Conservation (phyloP, 2,329 filamentous ascomycete genomes). For the Aspergillus terreus region DNA sequence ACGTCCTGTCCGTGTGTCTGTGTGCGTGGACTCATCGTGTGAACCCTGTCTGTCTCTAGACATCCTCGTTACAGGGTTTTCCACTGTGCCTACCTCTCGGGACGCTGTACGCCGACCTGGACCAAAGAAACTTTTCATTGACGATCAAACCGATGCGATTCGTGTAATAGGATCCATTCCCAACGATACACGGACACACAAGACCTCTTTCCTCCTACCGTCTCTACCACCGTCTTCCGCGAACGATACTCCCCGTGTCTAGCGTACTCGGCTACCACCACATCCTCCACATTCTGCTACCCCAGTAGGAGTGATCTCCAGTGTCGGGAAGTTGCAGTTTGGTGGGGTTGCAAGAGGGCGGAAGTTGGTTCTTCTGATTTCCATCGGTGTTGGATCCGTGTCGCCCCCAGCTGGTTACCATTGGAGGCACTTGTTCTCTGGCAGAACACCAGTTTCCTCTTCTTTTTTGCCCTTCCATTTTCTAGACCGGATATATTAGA, state of each 20-base stretch:
- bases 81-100: constrained; percentile 10
- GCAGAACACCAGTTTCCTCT: constrained; percentile 18
- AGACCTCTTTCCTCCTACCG: background rate
- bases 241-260: constrained; percentile 8
- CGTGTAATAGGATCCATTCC: constrained; percentile 18
- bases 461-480: constrained; percentile 7
- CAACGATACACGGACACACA: constrained; percentile 5
- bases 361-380: constrained; percentile 22
- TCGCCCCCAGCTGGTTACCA: constrained; percentile 20
- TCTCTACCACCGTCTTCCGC: constrained; percentile 4
- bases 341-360: constrained; percentile 28
- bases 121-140: constrained; percentile 2
- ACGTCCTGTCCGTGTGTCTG: background rate
- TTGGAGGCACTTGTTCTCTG: constrained; percentile 22
- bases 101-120: constrained; percentile 9
- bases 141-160: constrained; percentile 23
- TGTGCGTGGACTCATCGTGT: too few relatives aligned
- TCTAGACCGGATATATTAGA: constrained; percentile 18
- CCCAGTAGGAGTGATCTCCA: constrained; percentile 19
- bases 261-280: constrained; percentile 4
- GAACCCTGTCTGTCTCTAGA: too few relatives aligned
- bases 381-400: constrained; percentile 23
- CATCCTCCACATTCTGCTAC: constrained; percentile 6
- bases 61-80: too few relatives aligned
- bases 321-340: constrained; percentile 23